A percentile compares a stretch with the other conserved stretches of the same genome.
Evolutionary conservation across 257 asterid genomes (phyloP).

Genomic region (Ilex aquifolium): DNA sequence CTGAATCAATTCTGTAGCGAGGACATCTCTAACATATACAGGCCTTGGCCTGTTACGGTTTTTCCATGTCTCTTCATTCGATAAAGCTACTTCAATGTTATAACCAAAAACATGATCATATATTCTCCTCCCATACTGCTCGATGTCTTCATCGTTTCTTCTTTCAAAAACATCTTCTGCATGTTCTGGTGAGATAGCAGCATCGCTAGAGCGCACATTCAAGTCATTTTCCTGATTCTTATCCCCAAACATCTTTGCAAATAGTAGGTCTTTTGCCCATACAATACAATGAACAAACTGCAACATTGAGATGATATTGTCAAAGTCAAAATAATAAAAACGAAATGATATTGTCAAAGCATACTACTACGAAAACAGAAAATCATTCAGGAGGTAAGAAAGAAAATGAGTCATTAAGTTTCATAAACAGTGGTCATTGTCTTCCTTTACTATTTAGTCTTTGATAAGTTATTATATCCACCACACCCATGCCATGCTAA

Average conservation of each 20-base stretch:
- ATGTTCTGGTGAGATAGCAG: conserved; percentile 59
- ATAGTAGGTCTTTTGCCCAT: conserved; percentile 98
- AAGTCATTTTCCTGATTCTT: conserved; percentile 86
- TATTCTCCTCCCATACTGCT: conserved; percentile 79
- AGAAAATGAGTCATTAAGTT: too few relatives aligned
- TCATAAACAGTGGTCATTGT: too few relatives aligned
- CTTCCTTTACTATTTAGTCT: too few relatives aligned
- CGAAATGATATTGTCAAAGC: conserved; percentile 9
- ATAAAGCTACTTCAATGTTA: conserved; percentile 85
- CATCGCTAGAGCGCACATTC: conserved; percentile 72
- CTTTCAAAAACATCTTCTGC: conserved; percentile 68
- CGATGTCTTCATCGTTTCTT: conserved; percentile 57
- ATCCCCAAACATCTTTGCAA: conserved; percentile 92
- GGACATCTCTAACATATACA: conserved; percentile 56
- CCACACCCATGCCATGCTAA: too few relatives aligned
- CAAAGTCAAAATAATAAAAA: background rate
- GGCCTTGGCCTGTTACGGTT: conserved; percentile 86
- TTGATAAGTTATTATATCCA: too few relatives aligned
- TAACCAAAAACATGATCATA: conserved; percentile 95
- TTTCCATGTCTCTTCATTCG: conserved; percentile 93
- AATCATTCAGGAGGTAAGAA: background rate
- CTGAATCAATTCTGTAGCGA: conserved; percentile 30
- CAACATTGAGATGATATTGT: conserved; percentile 19
- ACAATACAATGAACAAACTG: conserved; percentile 99
- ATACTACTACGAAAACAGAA: background rate